Percentiles rank a stretch among this genome's conserved stretches.
phyloP scores from a whole-genome alignment of 306 rosid genomes.

The Prunus salicina region DNA sequence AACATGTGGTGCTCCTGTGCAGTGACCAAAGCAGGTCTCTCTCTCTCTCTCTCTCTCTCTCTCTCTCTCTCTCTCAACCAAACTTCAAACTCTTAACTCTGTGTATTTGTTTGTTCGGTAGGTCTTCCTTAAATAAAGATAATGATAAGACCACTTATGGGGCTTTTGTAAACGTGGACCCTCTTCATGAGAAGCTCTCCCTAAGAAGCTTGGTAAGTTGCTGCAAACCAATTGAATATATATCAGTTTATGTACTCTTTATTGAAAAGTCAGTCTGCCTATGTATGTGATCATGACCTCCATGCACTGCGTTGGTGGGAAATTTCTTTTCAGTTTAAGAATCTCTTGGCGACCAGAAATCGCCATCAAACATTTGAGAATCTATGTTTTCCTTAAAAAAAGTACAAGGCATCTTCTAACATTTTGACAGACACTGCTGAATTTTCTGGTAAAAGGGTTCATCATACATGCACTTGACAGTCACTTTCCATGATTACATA shows the following conservation, averaged over 20 bases:
- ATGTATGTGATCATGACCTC: not conserved
- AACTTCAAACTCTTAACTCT: not conserved
- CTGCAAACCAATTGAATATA: not conserved
- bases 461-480: too few species aligned
- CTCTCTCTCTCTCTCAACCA: not conserved
- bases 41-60: constrained; percentile 3
- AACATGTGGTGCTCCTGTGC: constrained; percentile 58
- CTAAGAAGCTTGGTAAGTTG: constrained; percentile 73
- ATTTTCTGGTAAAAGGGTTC: too few species aligned
- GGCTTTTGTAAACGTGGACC: constrained; percentile 62
- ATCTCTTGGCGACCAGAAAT: not conserved
- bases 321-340: not conserved
- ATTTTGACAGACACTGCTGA: not conserved
- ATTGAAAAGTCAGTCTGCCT: not conserved
- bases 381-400: too few species aligned
- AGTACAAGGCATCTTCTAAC: too few species aligned
- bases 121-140: constrained; percentile 62
- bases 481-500: not conserved
- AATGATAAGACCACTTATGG: constrained; percentile 67
- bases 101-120: not conserved
- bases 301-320: not conserved
- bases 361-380: not conserved
- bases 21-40: constrained; percentile 73
- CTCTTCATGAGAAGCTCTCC: constrained; percentile 46
- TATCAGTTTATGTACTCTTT: not conserved